Base-by-base conservation (phyloP, 2,329 filamentous ascomycete species). In the Sclerotinia borealis region DNA sequence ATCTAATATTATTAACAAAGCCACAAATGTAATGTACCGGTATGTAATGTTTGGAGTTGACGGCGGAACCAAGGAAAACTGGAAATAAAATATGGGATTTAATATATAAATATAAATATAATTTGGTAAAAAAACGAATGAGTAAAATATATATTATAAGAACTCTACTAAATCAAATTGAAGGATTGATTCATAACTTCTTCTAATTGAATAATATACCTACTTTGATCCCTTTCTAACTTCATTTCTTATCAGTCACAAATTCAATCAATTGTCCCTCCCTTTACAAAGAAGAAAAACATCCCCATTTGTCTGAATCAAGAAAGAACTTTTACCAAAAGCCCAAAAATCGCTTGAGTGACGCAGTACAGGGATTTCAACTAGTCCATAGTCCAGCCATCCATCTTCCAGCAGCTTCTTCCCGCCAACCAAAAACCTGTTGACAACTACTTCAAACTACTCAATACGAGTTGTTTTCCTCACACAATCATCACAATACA, bases 321-420 rank as follows among this genome's bases (percentile, higher is more conserved):
- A 51, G 49, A 36, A 22, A 36, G 49, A 36, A 51, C 19, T 1
- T n/a, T n/a, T n/a, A n/a, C n/a, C n/a, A n/a, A n/a, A 37, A 37
- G 9, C 36, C 36, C n/a, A n/a, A 37, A 37, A 37, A 17, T 59
- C 56, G 56, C 56, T 41, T 34, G 45, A 27, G 58, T 60, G 58
- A 60, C 45, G 34, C 58, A 51, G 36, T 31, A 39, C 58, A 61
- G 49, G 48, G 48, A 61, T 61, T 61, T 61, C 15, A 3, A 29
- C n/a, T 22, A 31, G 8, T 19, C 19, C 17, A 43, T 54, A 56
- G 52, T 43, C 27, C 52, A 56, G 52, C 52, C 52, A 51, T 47
- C 25, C 43, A 47, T 37, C 22, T 59, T 54, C 58, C 58, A 51
- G 34, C 48, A 49, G 39, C 58, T 60, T 60, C 59, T 61, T 41